Evolutionary conservation across 192 early-diverging fungal genomes (phyloP).

Genomic region (Podila clonocystis): DNA sequence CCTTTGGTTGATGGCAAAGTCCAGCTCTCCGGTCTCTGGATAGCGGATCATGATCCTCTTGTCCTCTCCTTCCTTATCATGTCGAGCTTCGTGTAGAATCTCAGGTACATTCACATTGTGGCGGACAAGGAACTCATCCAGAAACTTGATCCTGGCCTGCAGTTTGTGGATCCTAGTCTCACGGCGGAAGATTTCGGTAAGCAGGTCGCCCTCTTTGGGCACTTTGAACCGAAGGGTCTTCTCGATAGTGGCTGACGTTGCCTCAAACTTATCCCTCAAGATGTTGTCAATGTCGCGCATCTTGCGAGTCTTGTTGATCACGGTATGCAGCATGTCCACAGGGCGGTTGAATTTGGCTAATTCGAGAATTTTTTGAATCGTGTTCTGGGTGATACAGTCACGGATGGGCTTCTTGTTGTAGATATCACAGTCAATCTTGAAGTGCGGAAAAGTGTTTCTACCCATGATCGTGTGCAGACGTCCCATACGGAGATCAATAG

Average conservation of each 20-base stretch:
- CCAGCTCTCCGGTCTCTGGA: background rate
- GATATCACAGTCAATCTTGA: conserved; percentile 15
- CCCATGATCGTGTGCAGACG: conserved; percentile 4
- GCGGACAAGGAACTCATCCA: too few relatives aligned
- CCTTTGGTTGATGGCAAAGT: background rate
- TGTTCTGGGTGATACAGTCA: conserved; percentile 19
- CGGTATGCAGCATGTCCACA: background rate
- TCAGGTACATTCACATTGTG: background rate
- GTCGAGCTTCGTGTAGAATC: background rate
- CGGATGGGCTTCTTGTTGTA: conserved; percentile 7
- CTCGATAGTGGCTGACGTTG: background rate
- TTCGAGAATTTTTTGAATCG: conserved; percentile 4
- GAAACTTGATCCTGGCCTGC: too few relatives aligned
- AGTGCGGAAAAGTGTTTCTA: background rate
- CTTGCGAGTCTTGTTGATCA: conserved; percentile 7
- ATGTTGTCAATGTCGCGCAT: conserved; percentile 14
- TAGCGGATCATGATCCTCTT: background rate
- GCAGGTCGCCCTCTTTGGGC: too few relatives aligned
- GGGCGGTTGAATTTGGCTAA: background rate
- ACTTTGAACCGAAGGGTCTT: background rate
- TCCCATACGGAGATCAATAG: background rate
- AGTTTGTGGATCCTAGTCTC: too few relatives aligned
- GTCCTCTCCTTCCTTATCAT: background rate
- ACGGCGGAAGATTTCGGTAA: too few relatives aligned
- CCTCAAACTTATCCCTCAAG: conserved; percentile 3